Percentiles rank a stretch among this genome's conserved stretches.
These are phyloP conservation scores for Medicago ruthenica DNA, from an alignment of 306 rosid genomes.

Conservation along the genomic window DNA sequence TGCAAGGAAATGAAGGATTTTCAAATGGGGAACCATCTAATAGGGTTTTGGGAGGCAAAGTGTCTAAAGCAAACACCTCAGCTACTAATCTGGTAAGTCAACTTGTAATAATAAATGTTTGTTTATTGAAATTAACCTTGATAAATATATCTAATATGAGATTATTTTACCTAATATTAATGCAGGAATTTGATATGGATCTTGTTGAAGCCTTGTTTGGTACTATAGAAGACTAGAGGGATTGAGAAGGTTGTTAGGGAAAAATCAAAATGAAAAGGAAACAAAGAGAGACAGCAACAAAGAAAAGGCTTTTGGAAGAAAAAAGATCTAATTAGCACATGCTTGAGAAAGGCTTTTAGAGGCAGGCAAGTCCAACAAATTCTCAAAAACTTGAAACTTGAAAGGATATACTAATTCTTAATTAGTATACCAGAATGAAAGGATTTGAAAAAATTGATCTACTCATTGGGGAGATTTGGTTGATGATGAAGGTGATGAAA, in stretches of 20 bases:
- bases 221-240: not conserved
- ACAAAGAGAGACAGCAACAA: too few relatives aligned
- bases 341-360: too few relatives aligned
- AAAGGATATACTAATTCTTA: too few relatives aligned
- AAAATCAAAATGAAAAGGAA: too few relatives aligned
- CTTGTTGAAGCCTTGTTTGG: conserved; percentile 35
- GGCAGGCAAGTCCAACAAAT: too few relatives aligned
- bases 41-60: not conserved
- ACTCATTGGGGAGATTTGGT: too few relatives aligned
- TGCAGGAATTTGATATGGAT: conserved; percentile 45
- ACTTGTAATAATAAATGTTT: not conserved
- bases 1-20: not conserved
- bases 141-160: conserved; percentile 7
- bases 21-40: not conserved
- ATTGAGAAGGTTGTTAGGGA: not conserved
- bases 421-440: too few relatives aligned
- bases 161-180: not conserved
- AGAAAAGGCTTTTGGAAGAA: too few relatives aligned
- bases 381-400: too few relatives aligned
- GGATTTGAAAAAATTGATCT: too few relatives aligned
- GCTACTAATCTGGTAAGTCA: conserved; percentile 14
- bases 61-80: not conserved
- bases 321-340: too few relatives aligned
- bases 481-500: too few relatives aligned
- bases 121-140: conserved; percentile 3